Base-by-base conservation (phyloP, 331 rosid genomes). In the Pyracantha coccinea region DNA sequence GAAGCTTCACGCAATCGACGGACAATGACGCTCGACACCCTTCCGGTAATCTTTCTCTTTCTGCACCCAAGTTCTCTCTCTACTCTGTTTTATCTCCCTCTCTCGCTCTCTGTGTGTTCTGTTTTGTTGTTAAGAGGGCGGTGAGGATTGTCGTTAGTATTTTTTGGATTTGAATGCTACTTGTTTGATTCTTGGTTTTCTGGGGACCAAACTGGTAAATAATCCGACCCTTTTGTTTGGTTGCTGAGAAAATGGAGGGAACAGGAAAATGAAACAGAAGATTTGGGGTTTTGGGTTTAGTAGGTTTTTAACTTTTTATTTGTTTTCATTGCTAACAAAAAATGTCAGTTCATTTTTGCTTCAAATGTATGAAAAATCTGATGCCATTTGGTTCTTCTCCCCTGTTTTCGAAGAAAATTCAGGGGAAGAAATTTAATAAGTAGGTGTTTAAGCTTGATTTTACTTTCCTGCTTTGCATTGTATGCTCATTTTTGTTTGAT, bases 21-120 rank as follows among this genome's bases (percentile, higher is more conserved):
- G 35, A 21, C 57, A 79, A 86, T 86, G 86, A 77, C 81, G 24
- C 78, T 77, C 78, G 6, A 66, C 76, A 77, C 77, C 63, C 12
- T 55, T 28, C 74, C 82, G 83, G 85, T 85, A 76, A 65, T 27
- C 27, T 44, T 66, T 73, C 29, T 35, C 31, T 71, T 24, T 71
- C 55, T 35, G 27, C 24, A 7, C 20, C 24, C 23, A 12, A 11
- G 2, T 33, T 68, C 58, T 31, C 9, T 53, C 23, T 75, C 11
- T 75, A 11, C 8, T 53, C 50, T 25, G 24, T 69, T 69, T 16
- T 41, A 12, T 38, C 45, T 38, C 45, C 3, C 55, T 50, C 20
- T 50, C 4, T 50, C 55, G 2, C 55, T 2, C 55, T 50, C 4
- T 17, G 0, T 1, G 15, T 50, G 8, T 50, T 17, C 21, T 17